Base-by-base conservation (phyloP, 495 filamentous ascomycete species). In the Aspergillus leporis region DNA sequence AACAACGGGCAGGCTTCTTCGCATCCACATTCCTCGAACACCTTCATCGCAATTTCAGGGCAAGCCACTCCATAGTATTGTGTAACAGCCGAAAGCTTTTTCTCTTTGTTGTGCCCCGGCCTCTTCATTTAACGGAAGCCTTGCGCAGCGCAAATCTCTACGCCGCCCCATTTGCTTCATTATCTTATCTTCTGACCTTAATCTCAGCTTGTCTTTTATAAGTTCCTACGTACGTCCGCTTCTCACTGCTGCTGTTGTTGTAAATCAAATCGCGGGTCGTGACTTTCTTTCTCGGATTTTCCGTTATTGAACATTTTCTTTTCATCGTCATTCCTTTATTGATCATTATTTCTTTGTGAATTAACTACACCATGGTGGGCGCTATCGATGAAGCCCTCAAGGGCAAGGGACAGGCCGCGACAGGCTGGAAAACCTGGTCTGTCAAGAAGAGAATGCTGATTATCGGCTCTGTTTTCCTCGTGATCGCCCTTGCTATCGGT, bases 401-500 rank as follows among this genome's bases (percentile, higher is more conserved):
- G 52, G 63, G 41, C 51, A 66, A 60, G 47, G 63, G 32, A 51
- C 57, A 36, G 16, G 50, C 62, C 48, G 22, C 51, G n/a, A 16
- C 54, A 22, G 75, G 72, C 49, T 74, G 68, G 63, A 66, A 65
- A 51, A 54, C 67, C 9, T 76, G 75, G 74, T 67, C 73, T 0
- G 60, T 64, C 19, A 76, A 70, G 65, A 78, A 75, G 65, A 78
- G 75, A 54, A 48, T 73, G 28, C 48, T 78, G 4, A 32, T 78
- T 34, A 45, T 72, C 16, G 63, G 58, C 1, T 47, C 57, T 1
- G 58, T 73, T 31, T 56, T 63, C 19, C 14, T 80, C 8, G 23
- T 81, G 3, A 64, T 86, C 16, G 82, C 73, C 13, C 69, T 85
- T 3, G 81, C 78, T 10, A 70, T 85, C 5, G 82, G 80, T 12